Base-by-base conservation (phyloP, 1,284 basidiomycete genomes). In the Apiotrichum siamense region DNA sequence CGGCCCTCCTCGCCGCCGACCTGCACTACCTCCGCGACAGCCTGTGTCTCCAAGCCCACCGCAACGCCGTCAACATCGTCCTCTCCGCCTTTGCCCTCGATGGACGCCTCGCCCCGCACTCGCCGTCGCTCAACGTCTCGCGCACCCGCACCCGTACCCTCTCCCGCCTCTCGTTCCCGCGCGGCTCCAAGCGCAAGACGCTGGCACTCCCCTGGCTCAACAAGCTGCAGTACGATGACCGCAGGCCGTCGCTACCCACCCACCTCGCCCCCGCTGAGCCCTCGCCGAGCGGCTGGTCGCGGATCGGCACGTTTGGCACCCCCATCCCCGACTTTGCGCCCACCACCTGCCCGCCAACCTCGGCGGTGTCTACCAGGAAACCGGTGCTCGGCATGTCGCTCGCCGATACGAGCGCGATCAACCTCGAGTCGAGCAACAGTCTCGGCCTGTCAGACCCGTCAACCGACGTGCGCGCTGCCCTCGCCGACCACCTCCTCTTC, bases 191-290 rank as follows among this genome's bases (percentile, higher is more conserved):
- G 35, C 50, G 55, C n/a, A 60, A 56, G 44, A 56, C 54, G 4
- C 40, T 45, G 9, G 38, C 51, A 2, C 42, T 57, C 12, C 55
- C 57, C 7, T 64, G 61, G 60, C 47, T 62, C n/a, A 44, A 43
- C 46, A 36, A 37, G 52, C 25, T 59, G 37, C 31, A 50, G 40
- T 42, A 56, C n/a, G 15, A 24, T 29, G 58, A 63, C 12, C 62
- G 65, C 4, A 47, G 65, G 5, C 67, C 67, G 0, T 64, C 63
- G n/a, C 46, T 67, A 31, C 64, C 66, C 3, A 47, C 46, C n/a
- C 44, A 57, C 3, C 54, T 55, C 2, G 27, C 37, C 18, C 35
- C 40, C 1, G 36, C 46, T 1, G 51, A 48, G 3, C 11, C 44
- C 3, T 7, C 37, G 7, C 24, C 29, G 3, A 49, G n/a, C 44